Evolutionary conservation across 139 green algal species (phyloP), one percentile per base, ranked within the genome.

Genomic region (Gonium pectorale): DNA sequence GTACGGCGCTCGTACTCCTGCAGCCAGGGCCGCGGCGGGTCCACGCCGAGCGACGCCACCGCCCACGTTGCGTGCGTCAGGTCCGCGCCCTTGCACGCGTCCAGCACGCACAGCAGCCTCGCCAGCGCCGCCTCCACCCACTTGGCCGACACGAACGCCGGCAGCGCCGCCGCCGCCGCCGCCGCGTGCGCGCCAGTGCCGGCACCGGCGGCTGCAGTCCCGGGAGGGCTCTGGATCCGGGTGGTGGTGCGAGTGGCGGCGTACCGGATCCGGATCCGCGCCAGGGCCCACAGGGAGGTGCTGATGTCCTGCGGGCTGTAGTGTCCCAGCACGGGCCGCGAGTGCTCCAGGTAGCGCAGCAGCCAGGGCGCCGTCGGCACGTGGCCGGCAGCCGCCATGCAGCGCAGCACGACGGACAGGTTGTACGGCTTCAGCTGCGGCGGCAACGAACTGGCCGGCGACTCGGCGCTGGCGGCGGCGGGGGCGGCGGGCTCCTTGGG

Each of bases 321-420:
- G 27, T 31, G n/a, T 0, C 60, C 29, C 74, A 83, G 43, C 66
- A 83, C 43, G 43, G 60, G 77, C 60, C 29, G 17, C n/a, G 60
- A 73, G 77, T 72, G 60, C 0, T 64, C 41, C 40, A 41, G 73
- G 77, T 72, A 72, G 60, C 60, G 77, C 77, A 51, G 60, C 60
- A 73, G 77, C 77, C 77, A 72, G 41, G 62, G 11, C 7, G 9
- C 21, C 8, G 22, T 62, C 11, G 60, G 60, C 41, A 63, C 19
- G 77, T 83, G 60, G 41, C 60, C 60, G 17, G 60, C 41, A 15
- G 41, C n/a, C 2, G 77, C 60, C 59, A 83, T 83, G 60, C 60
- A 83, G 31, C 60, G 77, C n/a, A 72, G 77, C 60, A 26, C 44
- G 29, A 72, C 41, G 43, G 41, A 56, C 17, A 81, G 37, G 38